Base-by-base conservation (phyloP, 306 rosid genomes). In the Prinsepia uniflora region DNA sequence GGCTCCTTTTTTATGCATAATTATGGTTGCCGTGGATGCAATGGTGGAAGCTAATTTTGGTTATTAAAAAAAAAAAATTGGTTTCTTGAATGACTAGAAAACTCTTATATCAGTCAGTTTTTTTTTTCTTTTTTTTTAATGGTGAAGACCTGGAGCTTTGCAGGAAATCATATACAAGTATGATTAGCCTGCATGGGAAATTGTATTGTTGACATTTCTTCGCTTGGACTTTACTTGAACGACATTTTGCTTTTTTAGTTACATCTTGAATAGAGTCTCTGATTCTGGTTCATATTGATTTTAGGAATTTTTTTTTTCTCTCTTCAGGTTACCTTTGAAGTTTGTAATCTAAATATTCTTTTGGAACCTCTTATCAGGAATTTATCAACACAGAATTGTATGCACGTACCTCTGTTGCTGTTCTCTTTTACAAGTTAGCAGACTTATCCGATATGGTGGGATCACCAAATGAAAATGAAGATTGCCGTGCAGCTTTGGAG, bases 351-450 rank as follows among this genome's bases (percentile, higher is more conserved):
- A 17, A 42, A 40, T 65, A 46, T 78, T 67, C 72, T 49, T 75
- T 56, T 64, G 55, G 72, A 67, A 68, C 81, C 66, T 79, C 76
- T 78, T 68, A 17, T 63, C 83, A 93, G 98, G 97, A 80, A 78
- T 93, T 88, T 86, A 88, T 93, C 77, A 93, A 93, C 80, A 90
- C 98, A 8, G 98, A 90, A 86, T 81, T 93, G 82, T 93, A 93
- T 78, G 98, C 97, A 81, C 96, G 98, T 10, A 92, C 89, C 48
- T 93, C 97, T 44, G 97, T 90, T 79, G 96, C 98, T 80, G 92
- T 87, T 82, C 68, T 93, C 80, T 93, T 93, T 79, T 60, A 83
- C 83, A 93, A 88, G 84, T 82, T 93, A 72, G 92, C 96, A 63
- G 82, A 88, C 82, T 74, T 84, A 72, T 84, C 86, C 5, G 77